These are phyloP conservation scores for Claviceps spartinae DNA, from an alignment of 2,329 filamentous ascomycete species.

Conservation along the genomic window DNA sequence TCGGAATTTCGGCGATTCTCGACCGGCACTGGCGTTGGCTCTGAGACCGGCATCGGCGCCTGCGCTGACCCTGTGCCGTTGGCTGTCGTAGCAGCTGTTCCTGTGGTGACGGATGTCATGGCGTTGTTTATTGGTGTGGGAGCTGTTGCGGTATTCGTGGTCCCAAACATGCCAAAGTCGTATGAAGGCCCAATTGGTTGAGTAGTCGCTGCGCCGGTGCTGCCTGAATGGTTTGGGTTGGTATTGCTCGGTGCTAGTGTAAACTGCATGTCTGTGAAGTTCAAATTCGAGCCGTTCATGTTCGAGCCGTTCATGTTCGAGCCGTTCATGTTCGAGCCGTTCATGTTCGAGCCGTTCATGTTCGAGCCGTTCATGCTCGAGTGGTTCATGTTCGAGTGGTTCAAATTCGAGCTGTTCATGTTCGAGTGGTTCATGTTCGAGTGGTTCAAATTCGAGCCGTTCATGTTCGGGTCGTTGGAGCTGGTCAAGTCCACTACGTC, in stretches of 20 bases:
- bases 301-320: too few species aligned
- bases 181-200: conserved; percentile 26
- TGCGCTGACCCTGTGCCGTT: neutral
- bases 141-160: conserved; percentile 18
- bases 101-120: conserved; percentile 13
- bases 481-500: conserved; percentile 11
- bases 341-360: too few species aligned
- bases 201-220: conserved; percentile 1
- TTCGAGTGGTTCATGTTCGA: too few species aligned
- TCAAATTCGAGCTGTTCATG: too few species aligned
- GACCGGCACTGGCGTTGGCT: neutral
- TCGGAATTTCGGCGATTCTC: conserved; percentile 8
- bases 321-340: too few species aligned
- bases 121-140: conserved; percentile 17
- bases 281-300: conserved; percentile 22
- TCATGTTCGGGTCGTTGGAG: conserved; percentile 6
- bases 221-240: conserved; percentile 11
- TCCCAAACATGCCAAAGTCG: conserved; percentile 31
- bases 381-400: too few species aligned
- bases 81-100: conserved; percentile 8
- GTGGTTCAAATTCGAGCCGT: too few species aligned
- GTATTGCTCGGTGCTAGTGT: conserved; percentile 31
- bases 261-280: conserved; percentile 45
- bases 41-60: neutral
- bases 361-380: too few species aligned